These are phyloP conservation scores for Pachysolen tannophilus DNA, from an alignment of 805 yeast species.

Conservation along the genomic window DNA sequence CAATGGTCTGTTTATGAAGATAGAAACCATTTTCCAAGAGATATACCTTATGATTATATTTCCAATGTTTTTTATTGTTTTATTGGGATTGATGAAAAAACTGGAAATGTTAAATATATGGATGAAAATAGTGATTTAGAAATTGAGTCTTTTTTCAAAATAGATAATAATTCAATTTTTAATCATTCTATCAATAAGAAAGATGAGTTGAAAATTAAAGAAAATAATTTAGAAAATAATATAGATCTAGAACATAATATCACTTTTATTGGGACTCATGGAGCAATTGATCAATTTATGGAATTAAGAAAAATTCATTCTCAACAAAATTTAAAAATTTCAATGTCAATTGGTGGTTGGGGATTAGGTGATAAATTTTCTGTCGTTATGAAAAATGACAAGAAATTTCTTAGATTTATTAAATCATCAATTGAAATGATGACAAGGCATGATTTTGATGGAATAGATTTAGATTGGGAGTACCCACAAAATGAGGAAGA, in stretches of 20 bases:
- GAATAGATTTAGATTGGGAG: constrained; percentile 94
- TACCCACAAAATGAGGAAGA: constrained; percentile 52
- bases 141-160: constrained; percentile 16
- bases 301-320: constrained; percentile 18
- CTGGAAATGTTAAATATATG: constrained; percentile 46
- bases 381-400: constrained; percentile 17
- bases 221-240: not conserved
- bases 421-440: constrained; percentile 39
- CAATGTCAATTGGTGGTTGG: constrained; percentile 79
- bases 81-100: constrained; percentile 41
- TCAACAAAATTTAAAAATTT: constrained; percentile 34
- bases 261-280: constrained; percentile 9
- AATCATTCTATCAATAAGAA: constrained; percentile 5
- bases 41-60: constrained; percentile 47
- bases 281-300: constrained; percentile 22
- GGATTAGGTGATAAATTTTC: constrained; percentile 40
- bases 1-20: constrained; percentile 64
- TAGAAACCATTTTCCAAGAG: constrained; percentile 48
- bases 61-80: constrained; percentile 80
- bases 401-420: constrained; percentile 37
- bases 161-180: not conserved
- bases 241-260: not conserved
- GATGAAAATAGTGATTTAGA: constrained; percentile 65
- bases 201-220: no score
- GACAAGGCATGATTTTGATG: constrained; percentile 64